Percentiles rank a stretch among this genome's conserved stretches.
phyloP scores from a whole-genome alignment of 176 grass and related monocot genomes.

The Aegilops sharonensis region DNA sequence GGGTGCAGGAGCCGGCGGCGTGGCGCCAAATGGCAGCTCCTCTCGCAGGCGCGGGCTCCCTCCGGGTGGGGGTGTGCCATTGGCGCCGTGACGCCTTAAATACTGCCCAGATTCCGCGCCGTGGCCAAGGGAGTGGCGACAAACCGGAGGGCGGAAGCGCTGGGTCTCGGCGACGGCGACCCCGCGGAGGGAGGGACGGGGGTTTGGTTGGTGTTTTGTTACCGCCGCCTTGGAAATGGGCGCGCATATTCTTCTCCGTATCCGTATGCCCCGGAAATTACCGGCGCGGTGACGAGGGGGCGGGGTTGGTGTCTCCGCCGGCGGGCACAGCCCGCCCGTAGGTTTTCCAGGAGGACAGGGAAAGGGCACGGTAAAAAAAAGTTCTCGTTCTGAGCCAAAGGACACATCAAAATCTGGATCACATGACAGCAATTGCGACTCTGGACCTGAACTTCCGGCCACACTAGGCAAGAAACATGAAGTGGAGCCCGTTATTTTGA shows the following conservation, averaged over 20 bases:
- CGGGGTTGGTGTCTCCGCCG: slow-evolving; percentile 42
- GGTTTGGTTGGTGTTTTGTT: neutral
- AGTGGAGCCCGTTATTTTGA: too few species aligned
- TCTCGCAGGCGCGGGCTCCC: neutral
- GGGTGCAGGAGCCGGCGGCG: neutral
- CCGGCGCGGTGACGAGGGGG: neutral
- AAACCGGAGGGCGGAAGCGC: neutral
- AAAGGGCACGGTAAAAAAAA: neutral
- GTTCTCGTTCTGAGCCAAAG: neutral
- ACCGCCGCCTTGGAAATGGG: slow-evolving; percentile 13
- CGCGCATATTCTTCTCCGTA: slow-evolving; percentile 44
- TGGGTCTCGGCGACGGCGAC: slow-evolving; percentile 29
- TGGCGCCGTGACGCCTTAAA: slow-evolving; percentile 40
- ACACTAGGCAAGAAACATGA: too few species aligned
- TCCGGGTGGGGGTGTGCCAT: slow-evolving; percentile 18
- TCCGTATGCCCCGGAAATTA: slow-evolving; percentile 11
- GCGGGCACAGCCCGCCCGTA: neutral
- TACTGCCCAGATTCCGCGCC: slow-evolving; percentile 25
- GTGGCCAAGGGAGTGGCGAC: slow-evolving; percentile 30
- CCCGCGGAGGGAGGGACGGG: neutral
- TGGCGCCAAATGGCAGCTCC: slow-evolving; percentile 45
- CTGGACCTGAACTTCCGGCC: too few species aligned
- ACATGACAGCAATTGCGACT: too few species aligned
- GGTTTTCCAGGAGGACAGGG: neutral
- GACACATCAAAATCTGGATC: too few species aligned